A percentile compares a stretch with the other conserved stretches of the same genome.
Evolutionary conservation across 257 asterid species (phyloP).

Genomic region (Solanum lycopersicoides): DNA sequence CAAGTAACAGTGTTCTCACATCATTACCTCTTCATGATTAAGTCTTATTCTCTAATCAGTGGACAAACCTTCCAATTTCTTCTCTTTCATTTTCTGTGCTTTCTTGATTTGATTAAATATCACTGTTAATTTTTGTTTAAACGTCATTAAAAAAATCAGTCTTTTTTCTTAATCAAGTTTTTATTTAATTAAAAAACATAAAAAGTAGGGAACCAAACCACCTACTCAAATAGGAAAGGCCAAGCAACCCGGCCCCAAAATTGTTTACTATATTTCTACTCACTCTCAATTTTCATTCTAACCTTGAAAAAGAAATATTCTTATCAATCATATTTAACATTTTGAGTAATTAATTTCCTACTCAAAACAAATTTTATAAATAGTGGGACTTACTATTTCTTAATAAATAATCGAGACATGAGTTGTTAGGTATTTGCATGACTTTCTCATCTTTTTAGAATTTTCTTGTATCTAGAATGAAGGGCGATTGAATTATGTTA

Average conservation of each 20-base stretch:
- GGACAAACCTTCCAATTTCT: not conserved
- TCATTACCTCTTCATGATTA: slow-evolving; percentile 2
- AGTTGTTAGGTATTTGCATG: not conserved
- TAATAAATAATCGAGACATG: not conserved
- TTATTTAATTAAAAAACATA: not conserved
- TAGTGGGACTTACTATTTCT: not conserved
- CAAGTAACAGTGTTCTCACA: not conserved
- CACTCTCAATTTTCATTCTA: not conserved
- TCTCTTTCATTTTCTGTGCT: not conserved
- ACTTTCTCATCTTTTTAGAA: not conserved
- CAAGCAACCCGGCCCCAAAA: not conserved
- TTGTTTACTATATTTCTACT: not conserved
- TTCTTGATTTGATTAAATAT: not conserved
- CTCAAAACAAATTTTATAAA: not conserved
- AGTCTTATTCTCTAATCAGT: not conserved
- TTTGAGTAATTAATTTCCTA: not conserved
- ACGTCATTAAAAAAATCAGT: not conserved
- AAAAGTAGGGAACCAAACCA: not conserved
- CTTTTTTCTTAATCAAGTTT: not conserved
- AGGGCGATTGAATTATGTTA: not conserved
- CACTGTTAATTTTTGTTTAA: not conserved
- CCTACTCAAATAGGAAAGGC: not conserved
- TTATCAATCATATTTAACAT: not conserved
- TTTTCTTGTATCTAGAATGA: not conserved
- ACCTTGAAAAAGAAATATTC: not conserved